Evolutionary conservation across 768 basidiomycete species (phyloP).

Genomic region (Pleurotus giganteus): DNA sequence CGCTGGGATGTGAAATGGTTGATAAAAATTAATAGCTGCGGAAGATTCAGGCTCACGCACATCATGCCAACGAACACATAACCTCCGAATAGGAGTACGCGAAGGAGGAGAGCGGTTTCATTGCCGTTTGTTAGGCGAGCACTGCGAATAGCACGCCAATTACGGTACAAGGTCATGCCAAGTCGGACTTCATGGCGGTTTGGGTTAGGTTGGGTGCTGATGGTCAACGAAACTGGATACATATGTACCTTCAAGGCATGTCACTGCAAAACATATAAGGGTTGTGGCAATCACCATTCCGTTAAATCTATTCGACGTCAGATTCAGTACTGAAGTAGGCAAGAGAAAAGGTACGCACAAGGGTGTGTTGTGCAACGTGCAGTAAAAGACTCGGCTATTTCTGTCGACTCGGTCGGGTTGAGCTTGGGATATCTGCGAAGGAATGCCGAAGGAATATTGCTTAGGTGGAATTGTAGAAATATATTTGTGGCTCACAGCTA

Average conservation of each 20-base stretch:
- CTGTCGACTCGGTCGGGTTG: constrained; percentile 27
- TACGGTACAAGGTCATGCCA: constrained; percentile 25
- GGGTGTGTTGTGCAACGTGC: constrained; percentile 19
- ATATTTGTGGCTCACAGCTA: constrained; percentile 20
- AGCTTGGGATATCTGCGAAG: constrained; percentile 19
- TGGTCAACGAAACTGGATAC: not conserved
- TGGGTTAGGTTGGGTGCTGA: not conserved
- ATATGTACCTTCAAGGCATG: constrained; percentile 26
- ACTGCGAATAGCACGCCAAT: constrained; percentile 27
- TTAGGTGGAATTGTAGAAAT: not conserved
- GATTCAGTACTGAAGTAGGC: not conserved
- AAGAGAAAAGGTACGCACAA: constrained; percentile 17
- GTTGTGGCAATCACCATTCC: constrained; percentile 25
- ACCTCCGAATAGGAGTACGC: constrained; percentile 31
- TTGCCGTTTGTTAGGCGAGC: constrained; percentile 24
- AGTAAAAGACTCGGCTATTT: constrained; percentile 24
- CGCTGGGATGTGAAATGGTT: constrained; percentile 15
- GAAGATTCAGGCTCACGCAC: constrained; percentile 17
- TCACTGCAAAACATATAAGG: constrained; percentile 25
- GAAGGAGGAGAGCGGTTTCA: constrained; percentile 25
- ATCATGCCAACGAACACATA: constrained; percentile 31
- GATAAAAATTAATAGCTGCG: not conserved
- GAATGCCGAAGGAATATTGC: not conserved
- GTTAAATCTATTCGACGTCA: constrained; percentile 14
- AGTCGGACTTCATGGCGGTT: constrained; percentile 24